These are phyloP conservation scores for Phytophthora melonis DNA, from an alignment of 352 stramenopile genomes.

Conservation along the genomic window DNA sequence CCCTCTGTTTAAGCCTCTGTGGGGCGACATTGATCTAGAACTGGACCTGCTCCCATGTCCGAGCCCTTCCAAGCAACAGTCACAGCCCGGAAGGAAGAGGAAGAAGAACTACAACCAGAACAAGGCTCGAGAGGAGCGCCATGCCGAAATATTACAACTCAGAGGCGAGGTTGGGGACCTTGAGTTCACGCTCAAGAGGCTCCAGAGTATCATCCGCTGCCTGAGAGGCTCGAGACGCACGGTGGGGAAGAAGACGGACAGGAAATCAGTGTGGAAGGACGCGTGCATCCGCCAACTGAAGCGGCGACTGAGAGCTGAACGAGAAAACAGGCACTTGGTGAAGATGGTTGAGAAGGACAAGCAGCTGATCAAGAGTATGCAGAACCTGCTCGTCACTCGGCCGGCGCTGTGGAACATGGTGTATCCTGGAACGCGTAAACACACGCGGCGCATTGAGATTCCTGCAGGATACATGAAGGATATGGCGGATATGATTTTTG, in stretches of 20 bases:
- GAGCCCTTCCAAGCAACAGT: not conserved
- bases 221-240: not conserved
- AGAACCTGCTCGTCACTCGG: constrained; percentile 25
- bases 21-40: not conserved
- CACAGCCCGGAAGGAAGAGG: not conserved
- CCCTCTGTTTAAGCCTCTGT: not conserved
- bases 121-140: constrained; percentile 29
- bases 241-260: not conserved
- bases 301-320: constrained; percentile 21
- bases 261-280: constrained; percentile 5
- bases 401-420: constrained; percentile 22
- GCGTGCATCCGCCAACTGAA: constrained; percentile 21
- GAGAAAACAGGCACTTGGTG: constrained; percentile 39
- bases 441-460: constrained; percentile 30
- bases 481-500: constrained; percentile 31
- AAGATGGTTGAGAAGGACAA: constrained; percentile 31
- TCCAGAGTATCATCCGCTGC: constrained; percentile 15
- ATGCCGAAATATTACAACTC: constrained; percentile 30
- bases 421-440: constrained; percentile 16
- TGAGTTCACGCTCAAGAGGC: constrained; percentile 20
- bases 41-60: not conserved
- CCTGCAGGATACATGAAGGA: constrained; percentile 7
- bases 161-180: constrained; percentile 32
- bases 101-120: constrained; percentile 23
- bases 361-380: constrained; percentile 24